Base-by-base conservation (phyloP, 2,329 filamentous ascomycete species). In the Xylariaceae sp. region DNA sequence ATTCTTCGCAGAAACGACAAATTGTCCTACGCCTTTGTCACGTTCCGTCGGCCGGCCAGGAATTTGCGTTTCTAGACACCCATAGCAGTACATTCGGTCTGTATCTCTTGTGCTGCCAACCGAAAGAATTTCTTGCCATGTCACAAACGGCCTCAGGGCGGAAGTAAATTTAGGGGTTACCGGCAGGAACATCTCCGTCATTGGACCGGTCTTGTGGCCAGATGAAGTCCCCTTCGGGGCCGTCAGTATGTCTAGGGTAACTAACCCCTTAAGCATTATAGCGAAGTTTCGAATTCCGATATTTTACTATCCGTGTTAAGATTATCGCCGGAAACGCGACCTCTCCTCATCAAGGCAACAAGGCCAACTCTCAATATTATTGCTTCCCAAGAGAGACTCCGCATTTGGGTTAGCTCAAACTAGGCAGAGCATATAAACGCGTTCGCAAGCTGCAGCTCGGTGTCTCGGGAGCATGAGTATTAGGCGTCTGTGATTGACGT, bases 1-100 rank as follows among this genome's bases (percentile, higher is more conserved):
- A 52, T 55, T 52, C 50, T 60, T 57, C 55, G 59, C 54, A 57
- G 50, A 47, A 58, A 61, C 52, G 65, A 59, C 55, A 50, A 54
- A 49, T 67, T 52, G 70, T 72, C 61, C 65, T 61, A 72, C 70
- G 57, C 61, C 66, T 65, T 65, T 63, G 56, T 60, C 52, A 55
- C 50, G 54, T 59, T 63, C 49, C 47, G 60, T 67, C 63, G 60
- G 64, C 54, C 52, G 52, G 48, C 43, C 48, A 50, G 52, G 53
- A 52, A 58, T 60, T 62, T 54, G 59, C 29, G 42, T 51, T 61
- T 59, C 55, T 29, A 65, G 54, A 65, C 61, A 62, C 59, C 57
- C 60, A 63, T 52, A 44, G 41, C 53, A 54, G 50, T 51, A 50
- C 61, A 48, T 20, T 57, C 50, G 42, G 60, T 49, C 50, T 40